Base-by-base conservation (phyloP, 139 green algal species). In the Coelastrella sp. region DNA sequence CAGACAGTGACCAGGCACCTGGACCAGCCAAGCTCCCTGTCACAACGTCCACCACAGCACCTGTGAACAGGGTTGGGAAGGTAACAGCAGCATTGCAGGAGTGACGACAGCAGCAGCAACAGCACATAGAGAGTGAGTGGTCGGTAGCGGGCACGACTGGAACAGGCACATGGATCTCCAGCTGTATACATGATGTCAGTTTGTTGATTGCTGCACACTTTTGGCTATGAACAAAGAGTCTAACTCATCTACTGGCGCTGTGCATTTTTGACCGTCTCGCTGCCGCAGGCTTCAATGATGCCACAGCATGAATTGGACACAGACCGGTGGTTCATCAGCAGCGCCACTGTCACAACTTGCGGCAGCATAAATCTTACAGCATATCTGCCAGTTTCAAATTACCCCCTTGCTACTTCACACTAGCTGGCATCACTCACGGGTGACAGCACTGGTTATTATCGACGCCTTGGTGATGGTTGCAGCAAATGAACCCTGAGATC, bases 1-100 rank as follows among this genome's bases (percentile, higher is more conserved):
- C 81, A 2, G 79, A 59, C 2, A 38, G n/a, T 7, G 57, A 83
- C 85, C 85, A 89, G 19, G 79, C 85, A 40, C 85, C 84, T 48
- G 80, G 74, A 37, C 74, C 74, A 19, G 0, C 51, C 25, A 43
- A 2, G 34, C 51, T 68, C 3, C 50, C 50, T 23, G 74, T 81
- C 2, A 81, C 15, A 9, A 64, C 5, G 32, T 81, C 74, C 0
- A 25, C 51, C 19, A 63, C 63, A 34, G 59, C 59, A 23, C 25
- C 59, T 84, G 60, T 51, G n/a, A n/a, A n/a, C n/a, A n/a, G n/a
- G n/a, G n/a, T n/a, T n/a, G n/a, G n/a, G n/a, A n/a, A n/a, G n/a
- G n/a, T n/a, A n/a, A n/a, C n/a, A 57, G 76, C 50, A 53, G 76
- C 23, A 68, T n/a, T n/a, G 74, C 45, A 67, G 50, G 3, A 32